Conservation (phyloP, 441 rosid genomes). For the Adansonia madagascariensis region DNA sequence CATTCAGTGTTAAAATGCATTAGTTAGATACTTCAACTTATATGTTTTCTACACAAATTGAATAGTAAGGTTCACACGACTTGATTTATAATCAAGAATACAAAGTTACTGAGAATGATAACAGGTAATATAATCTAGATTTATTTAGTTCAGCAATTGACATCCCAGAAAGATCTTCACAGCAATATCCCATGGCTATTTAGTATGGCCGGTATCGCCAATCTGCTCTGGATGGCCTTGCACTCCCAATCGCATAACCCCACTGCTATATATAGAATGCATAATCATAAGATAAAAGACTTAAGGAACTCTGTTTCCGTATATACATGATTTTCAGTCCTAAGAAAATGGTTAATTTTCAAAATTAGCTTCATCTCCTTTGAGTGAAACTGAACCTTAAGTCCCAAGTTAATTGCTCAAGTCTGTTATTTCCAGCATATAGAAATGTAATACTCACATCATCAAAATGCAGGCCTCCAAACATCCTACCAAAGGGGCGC, state of each 20-base stretch:
- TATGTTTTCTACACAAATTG: neutral
- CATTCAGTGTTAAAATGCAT: neutral
- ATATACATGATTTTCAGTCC: neutral
- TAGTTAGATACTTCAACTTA: neutral
- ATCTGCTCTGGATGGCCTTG: constrained; percentile 77
- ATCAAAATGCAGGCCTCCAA: constrained; percentile 70
- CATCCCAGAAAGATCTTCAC: neutral
- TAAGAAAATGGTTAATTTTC: neutral
- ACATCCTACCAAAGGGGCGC: constrained; percentile 79
- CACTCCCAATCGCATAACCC: constrained; percentile 72
- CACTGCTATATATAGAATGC: constrained; percentile 50
- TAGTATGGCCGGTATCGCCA: constrained; percentile 92
- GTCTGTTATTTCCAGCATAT: neutral
- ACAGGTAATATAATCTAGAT: neutral
- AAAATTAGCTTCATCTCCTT: neutral
- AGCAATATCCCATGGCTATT: neutral
- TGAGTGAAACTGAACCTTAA: neutral
- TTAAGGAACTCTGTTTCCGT: neutral
- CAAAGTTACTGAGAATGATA: neutral
- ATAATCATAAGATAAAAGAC: neutral
- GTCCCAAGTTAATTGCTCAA: neutral
- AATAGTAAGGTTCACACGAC: neutral
- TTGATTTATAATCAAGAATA: neutral
- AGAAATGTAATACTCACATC: constrained; percentile 48
- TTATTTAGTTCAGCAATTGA: neutral